Percentiles rank a stretch among this genome's conserved stretches.
These are phyloP conservation scores for Vaccinium darrowii DNA, from an alignment of 148 eudicot genomes.

Conservation along the genomic window DNA sequence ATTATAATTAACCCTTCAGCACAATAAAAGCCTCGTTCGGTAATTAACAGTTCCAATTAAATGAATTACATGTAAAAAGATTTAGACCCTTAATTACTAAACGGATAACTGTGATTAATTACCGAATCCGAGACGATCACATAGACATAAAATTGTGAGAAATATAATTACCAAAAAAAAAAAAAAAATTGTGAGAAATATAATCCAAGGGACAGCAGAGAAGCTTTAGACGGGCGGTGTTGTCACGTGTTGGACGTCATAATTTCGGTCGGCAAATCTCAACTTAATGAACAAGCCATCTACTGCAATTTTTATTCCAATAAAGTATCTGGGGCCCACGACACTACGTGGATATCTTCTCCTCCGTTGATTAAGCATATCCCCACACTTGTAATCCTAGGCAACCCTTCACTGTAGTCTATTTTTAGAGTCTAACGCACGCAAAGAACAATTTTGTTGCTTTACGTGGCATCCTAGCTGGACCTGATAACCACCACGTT, in stretches of 20 bases:
- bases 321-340: not conserved
- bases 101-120: too few species aligned
- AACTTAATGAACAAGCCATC: constrained; percentile 17
- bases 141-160: not conserved
- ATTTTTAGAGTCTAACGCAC: not conserved
- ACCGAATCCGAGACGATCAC: too few species aligned
- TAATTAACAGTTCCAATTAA: too few species aligned
- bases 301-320: not conserved
- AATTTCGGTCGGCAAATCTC: constrained; percentile 20
- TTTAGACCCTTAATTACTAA: too few species aligned
- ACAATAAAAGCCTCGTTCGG: too few species aligned
- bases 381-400: not conserved
- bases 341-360: not conserved
- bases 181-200: not conserved
- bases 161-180: too few species aligned
- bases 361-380: not conserved
- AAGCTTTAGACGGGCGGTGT: constrained; percentile 21
- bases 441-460: not conserved
- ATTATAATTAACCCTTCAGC: too few species aligned
- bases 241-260: constrained; percentile 33
- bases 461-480: constrained; percentile 13
- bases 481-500: not conserved
- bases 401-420: not conserved
- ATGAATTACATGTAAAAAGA: too few species aligned
- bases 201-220: constrained; percentile 2